Evolutionary conservation across 345 rosid species (phyloP), one percentile per base, ranked within the genome.

Genomic region (Salix dunnii): DNA sequence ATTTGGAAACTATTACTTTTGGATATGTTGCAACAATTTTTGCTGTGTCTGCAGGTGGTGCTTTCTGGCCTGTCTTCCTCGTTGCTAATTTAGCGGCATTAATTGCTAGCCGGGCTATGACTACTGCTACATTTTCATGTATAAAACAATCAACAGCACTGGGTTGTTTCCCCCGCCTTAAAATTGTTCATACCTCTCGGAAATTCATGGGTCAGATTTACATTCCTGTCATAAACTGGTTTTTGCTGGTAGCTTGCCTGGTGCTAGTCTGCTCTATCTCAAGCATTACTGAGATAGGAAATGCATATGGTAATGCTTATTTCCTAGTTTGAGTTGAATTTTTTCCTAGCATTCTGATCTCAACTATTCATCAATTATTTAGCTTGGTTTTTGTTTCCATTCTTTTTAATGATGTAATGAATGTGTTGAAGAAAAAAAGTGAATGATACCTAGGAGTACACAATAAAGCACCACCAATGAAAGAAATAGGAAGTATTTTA

Each of bases 201-300:
- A 96, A 96, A 79, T 96, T 94, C 85, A 96, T 96, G 97, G 99
- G 99, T 58, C 98, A 96, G 86, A 94, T 96, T 51, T 96, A 96
- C 83, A 96, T 96, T 86, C 99, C 99, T n/a, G 98, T 94, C 82
- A 82, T 96, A 65, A 96, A 96, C 85, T 96, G 99, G 99, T 96
- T 96, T 87, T 81, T 96, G 89, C 91, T 96, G 83, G 98, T 83
- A 43, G 88, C 88, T 68, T 92, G 97, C 83, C 75, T 94, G 88
- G 85, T 90, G 79, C 82, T 92, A 23, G 91, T 96, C 84, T 90
- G 90, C 88, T 84, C 92, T 68, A 89, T 92, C 79, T 83, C 98
- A 78, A 91, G 94, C 89, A 87, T 88, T 72, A 86, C 88, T 4
- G 98, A 94, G 87, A 88, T 94, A 78, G 98, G 99, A 88, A 96